Evolutionary conservation across 192 early-diverging fungal species (phyloP).

Genomic region (Backusella sp.): DNA sequence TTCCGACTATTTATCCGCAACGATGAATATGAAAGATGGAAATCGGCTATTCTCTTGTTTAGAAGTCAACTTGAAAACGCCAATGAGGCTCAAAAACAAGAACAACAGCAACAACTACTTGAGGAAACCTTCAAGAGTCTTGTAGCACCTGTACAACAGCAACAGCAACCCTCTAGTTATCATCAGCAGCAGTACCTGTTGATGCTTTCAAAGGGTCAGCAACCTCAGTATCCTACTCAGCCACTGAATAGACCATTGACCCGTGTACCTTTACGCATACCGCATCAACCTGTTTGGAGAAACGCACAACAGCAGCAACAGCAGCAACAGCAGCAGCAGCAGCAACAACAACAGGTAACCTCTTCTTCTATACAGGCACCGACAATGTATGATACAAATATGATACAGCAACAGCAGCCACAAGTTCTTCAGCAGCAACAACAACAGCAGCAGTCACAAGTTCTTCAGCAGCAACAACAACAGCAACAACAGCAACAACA

Average conservation of each 20-base stretch:
- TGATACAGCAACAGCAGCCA: background rate
- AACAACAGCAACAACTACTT: conserved; percentile 29
- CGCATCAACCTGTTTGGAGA: conserved; percentile 27
- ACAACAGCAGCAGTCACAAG: background rate
- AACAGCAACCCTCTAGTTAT: conserved; percentile 18
- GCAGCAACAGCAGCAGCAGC: background rate
- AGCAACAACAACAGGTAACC: background rate
- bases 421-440: background rate
- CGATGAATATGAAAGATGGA: conserved; percentile 70
- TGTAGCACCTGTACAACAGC: conserved; percentile 22
- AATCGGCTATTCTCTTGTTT: conserved; percentile 47
- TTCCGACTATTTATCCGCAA: conserved; percentile 70
- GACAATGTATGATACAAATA: background rate
- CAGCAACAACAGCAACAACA: background rate
- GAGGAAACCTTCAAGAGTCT: conserved; percentile 29
- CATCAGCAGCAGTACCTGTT: conserved; percentile 26
- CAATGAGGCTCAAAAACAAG: conserved; percentile 26
- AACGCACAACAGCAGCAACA: background rate
- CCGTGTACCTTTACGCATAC: conserved; percentile 35
- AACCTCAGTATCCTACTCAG: conserved; percentile 32
- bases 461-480: background rate
- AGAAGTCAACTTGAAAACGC: conserved; percentile 30
- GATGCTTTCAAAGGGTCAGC: conserved; percentile 31
- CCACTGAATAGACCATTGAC: conserved; percentile 24
- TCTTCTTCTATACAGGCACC: background rate